Evolutionary conservation across 352 stramenopile species (phyloP).

Genomic region (Phytophthora vignae): DNA sequence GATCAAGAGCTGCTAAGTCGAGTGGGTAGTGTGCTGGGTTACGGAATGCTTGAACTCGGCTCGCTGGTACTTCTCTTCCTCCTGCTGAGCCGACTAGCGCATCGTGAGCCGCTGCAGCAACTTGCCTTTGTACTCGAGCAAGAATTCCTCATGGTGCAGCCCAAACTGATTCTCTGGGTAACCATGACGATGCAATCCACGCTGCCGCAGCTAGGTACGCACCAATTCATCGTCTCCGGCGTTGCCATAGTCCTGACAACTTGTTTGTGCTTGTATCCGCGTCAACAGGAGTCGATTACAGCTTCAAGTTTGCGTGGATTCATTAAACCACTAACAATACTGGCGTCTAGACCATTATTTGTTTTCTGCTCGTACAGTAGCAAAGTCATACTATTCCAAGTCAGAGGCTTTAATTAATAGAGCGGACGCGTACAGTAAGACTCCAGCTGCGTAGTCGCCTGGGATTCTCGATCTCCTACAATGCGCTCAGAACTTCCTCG

Average conservation of each 20-base stretch:
- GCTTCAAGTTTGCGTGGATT: constrained; percentile 36
- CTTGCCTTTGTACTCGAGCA: not conserved
- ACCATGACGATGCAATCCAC: not conserved
- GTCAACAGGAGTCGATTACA: constrained; percentile 28
- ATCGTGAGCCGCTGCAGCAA: not conserved
- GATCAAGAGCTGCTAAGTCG: not conserved
- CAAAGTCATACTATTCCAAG: not conserved
- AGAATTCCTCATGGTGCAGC: not conserved
- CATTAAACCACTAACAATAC: constrained; percentile 9
- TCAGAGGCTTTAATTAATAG: no score
- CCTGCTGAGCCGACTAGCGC: not conserved
- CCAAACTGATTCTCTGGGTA: not conserved
- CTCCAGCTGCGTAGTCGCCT: no score
- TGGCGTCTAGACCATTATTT: no score
- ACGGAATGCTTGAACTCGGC: not conserved
- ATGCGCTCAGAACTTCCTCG: not conserved
- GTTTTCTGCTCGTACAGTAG: not conserved
- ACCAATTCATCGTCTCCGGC: not conserved
- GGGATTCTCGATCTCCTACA: no score
- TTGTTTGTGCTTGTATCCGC: no score
- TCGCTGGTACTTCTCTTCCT: constrained; percentile 1
- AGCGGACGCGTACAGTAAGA: no score
- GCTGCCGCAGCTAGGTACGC: not conserved
- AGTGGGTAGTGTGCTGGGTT: not conserved
- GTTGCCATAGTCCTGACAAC: no score